Evolutionary conservation across 2,329 filamentous ascomycete species (phyloP).

Genomic region (Triangularia verruculosa): DNA sequence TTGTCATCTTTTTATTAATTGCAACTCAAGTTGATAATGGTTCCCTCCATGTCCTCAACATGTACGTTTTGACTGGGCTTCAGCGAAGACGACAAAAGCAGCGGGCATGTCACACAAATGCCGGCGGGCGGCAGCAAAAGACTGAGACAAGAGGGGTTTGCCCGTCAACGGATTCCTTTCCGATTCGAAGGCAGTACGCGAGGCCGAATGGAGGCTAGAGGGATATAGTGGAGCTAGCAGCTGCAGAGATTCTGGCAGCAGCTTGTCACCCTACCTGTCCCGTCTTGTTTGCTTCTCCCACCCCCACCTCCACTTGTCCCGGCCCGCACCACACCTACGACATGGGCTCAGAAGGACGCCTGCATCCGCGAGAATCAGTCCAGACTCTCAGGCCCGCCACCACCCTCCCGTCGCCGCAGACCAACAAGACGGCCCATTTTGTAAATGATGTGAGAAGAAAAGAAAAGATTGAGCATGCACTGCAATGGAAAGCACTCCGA

Average conservation of each 20-base stretch:
- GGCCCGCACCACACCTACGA: not conserved
- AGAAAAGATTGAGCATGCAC: not conserved
- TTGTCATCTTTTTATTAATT: not conserved
- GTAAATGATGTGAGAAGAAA: not conserved
- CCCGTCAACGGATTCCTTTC: not conserved
- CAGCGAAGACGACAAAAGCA: not conserved
- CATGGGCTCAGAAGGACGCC: not conserved
- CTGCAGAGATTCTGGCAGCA: not conserved
- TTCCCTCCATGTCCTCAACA: not conserved
- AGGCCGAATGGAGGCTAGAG: not conserved
- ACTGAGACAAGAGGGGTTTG: not conserved
- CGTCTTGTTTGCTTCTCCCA: not conserved
- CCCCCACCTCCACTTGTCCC: not conserved
- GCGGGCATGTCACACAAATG: not conserved
- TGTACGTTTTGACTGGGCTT: too few relatives aligned
- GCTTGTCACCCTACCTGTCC: not conserved
- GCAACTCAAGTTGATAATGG: not conserved
- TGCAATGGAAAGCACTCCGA: not conserved
- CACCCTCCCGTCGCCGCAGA: not conserved
- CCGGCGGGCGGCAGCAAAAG: not conserved
- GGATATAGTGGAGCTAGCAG: not conserved
- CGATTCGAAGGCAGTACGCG: not conserved
- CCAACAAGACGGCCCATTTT: not conserved
- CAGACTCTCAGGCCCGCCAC: not conserved
- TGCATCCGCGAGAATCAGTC: not conserved